Conservation (phyloP, 176 grass and related monocot species). For the Otatea glauca region DNA sequence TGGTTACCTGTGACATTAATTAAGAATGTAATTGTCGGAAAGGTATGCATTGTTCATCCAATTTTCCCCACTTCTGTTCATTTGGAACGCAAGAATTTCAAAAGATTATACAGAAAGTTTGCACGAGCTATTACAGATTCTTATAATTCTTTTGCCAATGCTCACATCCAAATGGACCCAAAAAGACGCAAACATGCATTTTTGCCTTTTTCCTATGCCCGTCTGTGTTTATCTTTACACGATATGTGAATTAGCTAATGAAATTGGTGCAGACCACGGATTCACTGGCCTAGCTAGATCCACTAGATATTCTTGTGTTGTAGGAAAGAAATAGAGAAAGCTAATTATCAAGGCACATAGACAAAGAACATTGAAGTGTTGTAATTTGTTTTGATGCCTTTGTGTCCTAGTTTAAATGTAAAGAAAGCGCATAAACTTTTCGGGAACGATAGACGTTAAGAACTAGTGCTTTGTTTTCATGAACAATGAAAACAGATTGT, state of each 20-base stretch:
- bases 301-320: neutral
- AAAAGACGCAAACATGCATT: too few species aligned
- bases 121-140: neutral
- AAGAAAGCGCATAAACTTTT: slow-evolving; percentile 38
- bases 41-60: slow-evolving; percentile 4
- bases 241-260: neutral
- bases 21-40: neutral
- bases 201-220: too few species aligned
- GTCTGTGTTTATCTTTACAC: neutral
- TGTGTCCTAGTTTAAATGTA: slow-evolving; percentile 24
- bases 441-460: slow-evolving; percentile 17
- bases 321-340: neutral
- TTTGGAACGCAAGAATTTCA: neutral
- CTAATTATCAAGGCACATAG: neutral
- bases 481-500: neutral
- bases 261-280: neutral
- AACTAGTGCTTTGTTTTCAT: slow-evolving; percentile 3
- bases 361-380: neutral
- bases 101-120: neutral
- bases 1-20: slow-evolving; percentile 25
- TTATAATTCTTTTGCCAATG: neutral
- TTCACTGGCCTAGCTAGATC: neutral
- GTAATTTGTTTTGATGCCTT: neutral
- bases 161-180: too few species aligned
- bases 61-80: neutral